phyloP scores from a whole-genome alignment of 768 basidiomycete genomes.

The Leucocoprinus leucothites region DNA sequence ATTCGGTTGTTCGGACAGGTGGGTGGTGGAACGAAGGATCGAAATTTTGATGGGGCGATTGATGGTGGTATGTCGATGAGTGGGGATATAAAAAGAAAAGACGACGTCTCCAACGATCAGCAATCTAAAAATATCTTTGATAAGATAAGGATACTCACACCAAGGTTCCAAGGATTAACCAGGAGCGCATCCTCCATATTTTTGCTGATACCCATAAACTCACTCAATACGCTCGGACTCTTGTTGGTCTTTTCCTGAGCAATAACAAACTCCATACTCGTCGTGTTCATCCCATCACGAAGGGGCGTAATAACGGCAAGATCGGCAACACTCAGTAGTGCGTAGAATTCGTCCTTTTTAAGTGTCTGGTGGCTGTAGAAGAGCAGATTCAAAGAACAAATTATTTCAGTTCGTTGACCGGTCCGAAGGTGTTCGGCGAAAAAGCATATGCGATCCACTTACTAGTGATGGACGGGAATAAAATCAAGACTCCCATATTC shows the following conservation, averaged over 20 bases:
- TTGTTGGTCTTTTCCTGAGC: slow-evolving; percentile 84
- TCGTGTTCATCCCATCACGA: slow-evolving; percentile 99
- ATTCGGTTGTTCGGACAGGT: too few species aligned
- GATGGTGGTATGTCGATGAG: too few species aligned
- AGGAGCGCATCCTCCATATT: slow-evolving; percentile 87
- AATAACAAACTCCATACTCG: slow-evolving; percentile 96
- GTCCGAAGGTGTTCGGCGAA: background rate
- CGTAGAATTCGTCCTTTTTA: slow-evolving; percentile 98
- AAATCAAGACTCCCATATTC: slow-evolving; percentile 94
- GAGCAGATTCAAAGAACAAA: background rate
- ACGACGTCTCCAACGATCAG: background rate
- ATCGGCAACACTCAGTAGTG: slow-evolving; percentile 88
- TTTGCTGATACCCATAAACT: slow-evolving; percentile 97
- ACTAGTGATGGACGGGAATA: slow-evolving; percentile 98
- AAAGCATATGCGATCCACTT: slow-evolving; percentile 27
- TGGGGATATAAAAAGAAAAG: background rate
- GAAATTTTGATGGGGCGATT: too few species aligned
- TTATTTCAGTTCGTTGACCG: background rate
- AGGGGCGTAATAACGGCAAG: slow-evolving; percentile 93
- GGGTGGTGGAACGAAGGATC: too few species aligned
- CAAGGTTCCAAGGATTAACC: slow-evolving; percentile 96
- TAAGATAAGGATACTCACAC: slow-evolving; percentile 42
- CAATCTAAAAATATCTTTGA: background rate
- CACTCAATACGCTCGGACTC: slow-evolving; percentile 87
- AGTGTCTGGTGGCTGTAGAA: slow-evolving; percentile 86